Percentiles rank a stretch among this genome's conserved stretches.
Evolutionary conservation across 2,329 filamentous ascomycete genomes (phyloP).

Genomic region (Fusarium austroafricanum): DNA sequence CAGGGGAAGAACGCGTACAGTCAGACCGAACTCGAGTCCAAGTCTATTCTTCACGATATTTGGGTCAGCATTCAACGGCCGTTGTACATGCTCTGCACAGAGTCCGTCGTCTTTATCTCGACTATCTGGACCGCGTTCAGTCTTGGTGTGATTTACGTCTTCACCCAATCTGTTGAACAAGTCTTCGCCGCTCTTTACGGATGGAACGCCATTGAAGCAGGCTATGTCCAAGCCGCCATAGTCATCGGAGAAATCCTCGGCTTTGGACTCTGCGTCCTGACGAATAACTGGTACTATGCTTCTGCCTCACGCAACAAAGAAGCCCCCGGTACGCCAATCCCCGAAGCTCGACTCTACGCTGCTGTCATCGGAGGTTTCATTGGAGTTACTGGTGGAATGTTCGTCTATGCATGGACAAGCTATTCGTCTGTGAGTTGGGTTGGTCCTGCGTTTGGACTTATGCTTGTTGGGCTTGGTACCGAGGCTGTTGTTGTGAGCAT

Average conservation of each 20-base stretch:
- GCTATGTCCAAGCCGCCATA: slow-evolving; percentile 24
- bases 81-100: slow-evolving; percentile 29
- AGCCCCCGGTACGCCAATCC: slow-evolving; percentile 21
- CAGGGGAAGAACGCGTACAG: slow-evolving; percentile 15
- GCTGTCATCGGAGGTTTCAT: slow-evolving; percentile 29
- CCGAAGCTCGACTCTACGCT: slow-evolving; percentile 28
- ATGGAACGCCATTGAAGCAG: slow-evolving; percentile 19
- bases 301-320: slow-evolving; percentile 28
- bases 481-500: slow-evolving; percentile 31
- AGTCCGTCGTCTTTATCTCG: slow-evolving; percentile 11
- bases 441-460: slow-evolving; percentile 14
- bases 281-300: slow-evolving; percentile 32
- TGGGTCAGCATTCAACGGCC: slow-evolving; percentile 15
- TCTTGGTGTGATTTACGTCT: slow-evolving; percentile 17
- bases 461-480: slow-evolving; percentile 26
- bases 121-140: slow-evolving; percentile 29
- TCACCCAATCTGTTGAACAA: slow-evolving; percentile 28
- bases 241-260: slow-evolving; percentile 29
- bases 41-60: slow-evolving; percentile 10
- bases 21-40: slow-evolving; percentile 19
- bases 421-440: slow-evolving; percentile 21
- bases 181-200: slow-evolving; percentile 19
- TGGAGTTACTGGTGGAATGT: slow-evolving; percentile 25
- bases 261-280: slow-evolving; percentile 11
- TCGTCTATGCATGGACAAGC: slow-evolving; percentile 32